A percentile compares a stretch with the other conserved stretches of the same genome.
phyloP scores from a whole-genome alignment of 495 filamentous ascomycete species.

The Aspergillus diversus region DNA sequence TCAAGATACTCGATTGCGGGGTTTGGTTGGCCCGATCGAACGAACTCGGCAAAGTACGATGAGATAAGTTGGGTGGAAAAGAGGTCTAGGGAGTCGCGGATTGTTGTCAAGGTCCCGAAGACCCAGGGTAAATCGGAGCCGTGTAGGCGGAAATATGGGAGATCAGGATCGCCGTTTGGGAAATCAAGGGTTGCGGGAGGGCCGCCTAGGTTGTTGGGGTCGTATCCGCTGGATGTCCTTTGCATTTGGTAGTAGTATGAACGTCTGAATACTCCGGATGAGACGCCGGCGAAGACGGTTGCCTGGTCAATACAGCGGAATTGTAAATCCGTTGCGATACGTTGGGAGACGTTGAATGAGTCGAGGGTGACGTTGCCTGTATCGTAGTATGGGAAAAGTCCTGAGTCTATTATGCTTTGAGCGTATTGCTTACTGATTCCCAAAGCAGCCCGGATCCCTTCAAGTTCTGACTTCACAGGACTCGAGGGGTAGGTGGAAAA shows the following conservation, averaged over 20 bases:
- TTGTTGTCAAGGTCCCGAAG: slow-evolving; percentile 31
- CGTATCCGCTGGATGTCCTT: slow-evolving; percentile 39
- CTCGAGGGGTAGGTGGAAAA: slow-evolving; percentile 41
- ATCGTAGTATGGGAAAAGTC: slow-evolving; percentile 43
- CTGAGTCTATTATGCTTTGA: slow-evolving; percentile 40
- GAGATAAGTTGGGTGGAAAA: slow-evolving; percentile 31
- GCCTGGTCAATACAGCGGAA: slow-evolving; percentile 53
- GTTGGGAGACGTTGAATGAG: slow-evolving; percentile 45
- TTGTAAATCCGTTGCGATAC: slow-evolving; percentile 46
- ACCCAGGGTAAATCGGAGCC: slow-evolving; percentile 32
- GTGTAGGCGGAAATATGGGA: slow-evolving; percentile 34
- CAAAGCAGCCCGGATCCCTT: slow-evolving; percentile 39
- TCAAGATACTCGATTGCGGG: slow-evolving; percentile 30
- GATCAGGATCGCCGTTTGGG: slow-evolving; percentile 40
- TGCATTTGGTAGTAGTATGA: slow-evolving; percentile 53
- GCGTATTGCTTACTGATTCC: slow-evolving; percentile 39
- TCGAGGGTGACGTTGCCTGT: slow-evolving; percentile 49
- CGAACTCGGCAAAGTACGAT: slow-evolving; percentile 38
- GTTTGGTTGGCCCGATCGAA: slow-evolving; percentile 35
- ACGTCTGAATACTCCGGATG: slow-evolving; percentile 34
- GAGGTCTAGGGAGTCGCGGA: slow-evolving; percentile 32
- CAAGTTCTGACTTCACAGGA: slow-evolving; percentile 30
- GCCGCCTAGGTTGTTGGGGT: slow-evolving; percentile 46
- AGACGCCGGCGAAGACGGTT: slow-evolving; percentile 42
- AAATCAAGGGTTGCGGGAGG: slow-evolving; percentile 32